These are phyloP conservation scores for Apiospora arundinis DNA, from an alignment of 2,329 filamentous ascomycete genomes.

Conservation along the genomic window DNA sequence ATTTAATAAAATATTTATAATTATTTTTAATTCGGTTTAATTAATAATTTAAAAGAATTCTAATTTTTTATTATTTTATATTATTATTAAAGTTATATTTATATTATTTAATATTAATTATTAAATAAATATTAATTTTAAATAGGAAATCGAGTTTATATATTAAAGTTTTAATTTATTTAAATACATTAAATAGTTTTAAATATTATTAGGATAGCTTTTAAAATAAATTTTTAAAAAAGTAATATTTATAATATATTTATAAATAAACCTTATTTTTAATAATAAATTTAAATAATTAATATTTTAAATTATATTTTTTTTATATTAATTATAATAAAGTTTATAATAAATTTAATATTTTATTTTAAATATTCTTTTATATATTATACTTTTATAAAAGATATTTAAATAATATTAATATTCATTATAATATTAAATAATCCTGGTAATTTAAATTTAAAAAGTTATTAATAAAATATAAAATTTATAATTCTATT, in stretches of 20 bases:
- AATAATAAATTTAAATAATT: not conserved
- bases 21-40: not conserved
- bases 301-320: not conserved
- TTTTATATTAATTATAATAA: not conserved
- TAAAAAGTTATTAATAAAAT: conserved; percentile 1
- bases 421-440: not conserved
- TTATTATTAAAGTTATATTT: not conserved
- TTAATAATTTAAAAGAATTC: not conserved
- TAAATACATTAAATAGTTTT: not conserved
- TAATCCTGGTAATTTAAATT: not conserved
- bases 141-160: not conserved
- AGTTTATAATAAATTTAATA: not conserved
- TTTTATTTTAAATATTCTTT: not conserved
- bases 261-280: not conserved
- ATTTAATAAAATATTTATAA: not conserved
- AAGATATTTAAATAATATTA: not conserved
- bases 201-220: not conserved
- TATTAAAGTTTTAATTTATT: not conserved
- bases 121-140: not conserved
- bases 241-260: not conserved
- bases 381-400: not conserved
- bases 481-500: not conserved
- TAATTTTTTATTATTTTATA: not conserved
- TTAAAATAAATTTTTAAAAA: not conserved
- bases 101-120: not conserved